Conservation (phyloP, 768 basidiomycete species). For the Phanerochaete sordida region DNA sequence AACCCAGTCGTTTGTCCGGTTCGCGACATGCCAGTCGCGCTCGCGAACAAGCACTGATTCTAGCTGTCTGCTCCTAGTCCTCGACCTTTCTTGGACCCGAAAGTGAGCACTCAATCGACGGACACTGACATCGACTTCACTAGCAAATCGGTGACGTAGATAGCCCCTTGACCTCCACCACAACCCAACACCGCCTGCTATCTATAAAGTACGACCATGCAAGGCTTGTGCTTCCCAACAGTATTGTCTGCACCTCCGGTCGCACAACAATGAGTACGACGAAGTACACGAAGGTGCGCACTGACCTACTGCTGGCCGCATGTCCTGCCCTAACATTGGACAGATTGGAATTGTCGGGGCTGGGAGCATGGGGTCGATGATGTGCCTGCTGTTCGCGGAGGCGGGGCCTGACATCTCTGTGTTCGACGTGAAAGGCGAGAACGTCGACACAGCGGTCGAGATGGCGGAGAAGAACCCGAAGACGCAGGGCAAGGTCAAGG, state of each 20-base stretch:
- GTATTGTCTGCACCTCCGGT: neutral
- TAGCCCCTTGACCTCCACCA: neutral
- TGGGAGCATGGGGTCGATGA: slow-evolving; percentile 22
- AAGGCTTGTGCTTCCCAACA: neutral
- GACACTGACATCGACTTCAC: neutral
- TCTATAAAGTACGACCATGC: neutral
- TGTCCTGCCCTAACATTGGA: neutral
- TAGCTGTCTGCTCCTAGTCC: no score
- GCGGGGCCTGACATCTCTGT: slow-evolving; percentile 17
- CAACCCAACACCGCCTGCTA: no score
- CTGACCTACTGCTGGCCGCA: neutral
- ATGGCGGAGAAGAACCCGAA: slow-evolving; percentile 10
- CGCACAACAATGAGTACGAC: neutral
- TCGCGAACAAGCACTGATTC: no score
- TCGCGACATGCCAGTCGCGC: no score
- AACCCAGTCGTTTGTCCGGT: no score
- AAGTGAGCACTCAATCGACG: no score
- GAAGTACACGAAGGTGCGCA: neutral
- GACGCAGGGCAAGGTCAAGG: neutral
- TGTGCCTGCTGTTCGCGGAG: slow-evolving; percentile 24
- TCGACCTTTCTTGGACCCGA: no score
- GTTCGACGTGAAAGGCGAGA: slow-evolving; percentile 15
- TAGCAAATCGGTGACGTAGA: neutral
- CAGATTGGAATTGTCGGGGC: slow-evolving; percentile 21
- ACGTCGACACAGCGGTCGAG: slow-evolving; percentile 14